Percentiles rank a stretch among this genome's conserved stretches.
Conservation (phyloP, 768 basidiomycete genomes). For the Boletellus sp. region DNA sequence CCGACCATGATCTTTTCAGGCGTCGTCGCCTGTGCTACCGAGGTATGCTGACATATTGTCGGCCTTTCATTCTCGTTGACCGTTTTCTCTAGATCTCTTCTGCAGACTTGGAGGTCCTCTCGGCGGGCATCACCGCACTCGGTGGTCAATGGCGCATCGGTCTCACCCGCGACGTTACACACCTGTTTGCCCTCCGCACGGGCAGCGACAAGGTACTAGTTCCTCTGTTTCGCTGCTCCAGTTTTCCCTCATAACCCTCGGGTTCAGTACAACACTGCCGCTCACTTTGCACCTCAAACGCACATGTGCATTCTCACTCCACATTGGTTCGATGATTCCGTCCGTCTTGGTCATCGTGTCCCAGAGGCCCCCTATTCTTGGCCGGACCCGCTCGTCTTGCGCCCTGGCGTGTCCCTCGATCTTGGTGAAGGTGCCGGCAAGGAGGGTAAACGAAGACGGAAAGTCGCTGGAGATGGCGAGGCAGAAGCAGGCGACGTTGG, state of each 20-base stretch:
- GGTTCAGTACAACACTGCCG: conserved; percentile 40
- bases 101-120: conserved; percentile 68
- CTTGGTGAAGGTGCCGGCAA: conserved; percentile 14
- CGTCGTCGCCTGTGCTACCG: conserved; percentile 66
- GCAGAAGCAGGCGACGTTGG: conserved; percentile 12
- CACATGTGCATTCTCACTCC: conserved; percentile 73
- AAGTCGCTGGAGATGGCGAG: conserved; percentile 22
- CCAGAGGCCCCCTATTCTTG: conserved; percentile 60
- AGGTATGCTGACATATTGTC: conserved; percentile 38
- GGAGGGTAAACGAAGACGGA: conserved; percentile 21
- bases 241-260: not conserved
- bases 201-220: conserved; percentile 42
- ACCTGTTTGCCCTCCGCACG: conserved; percentile 63
- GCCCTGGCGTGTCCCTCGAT: conserved; percentile 19
- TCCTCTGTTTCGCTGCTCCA: not conserved
- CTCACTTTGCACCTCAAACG: conserved; percentile 57
- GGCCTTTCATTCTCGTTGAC: conserved; percentile 1
- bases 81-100: conserved; percentile 44
- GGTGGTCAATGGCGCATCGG: conserved; percentile 80
- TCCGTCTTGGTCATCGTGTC: conserved; percentile 53
- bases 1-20: conserved; percentile 81
- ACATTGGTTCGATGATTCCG: conserved; percentile 87
- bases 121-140: conserved; percentile 65
- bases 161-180: conserved; percentile 83
- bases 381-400: conserved; percentile 63